These are phyloP conservation scores for Penicillium macrosclerotiorum DNA, from an alignment of 495 filamentous ascomycete genomes.

Conservation along the genomic window DNA sequence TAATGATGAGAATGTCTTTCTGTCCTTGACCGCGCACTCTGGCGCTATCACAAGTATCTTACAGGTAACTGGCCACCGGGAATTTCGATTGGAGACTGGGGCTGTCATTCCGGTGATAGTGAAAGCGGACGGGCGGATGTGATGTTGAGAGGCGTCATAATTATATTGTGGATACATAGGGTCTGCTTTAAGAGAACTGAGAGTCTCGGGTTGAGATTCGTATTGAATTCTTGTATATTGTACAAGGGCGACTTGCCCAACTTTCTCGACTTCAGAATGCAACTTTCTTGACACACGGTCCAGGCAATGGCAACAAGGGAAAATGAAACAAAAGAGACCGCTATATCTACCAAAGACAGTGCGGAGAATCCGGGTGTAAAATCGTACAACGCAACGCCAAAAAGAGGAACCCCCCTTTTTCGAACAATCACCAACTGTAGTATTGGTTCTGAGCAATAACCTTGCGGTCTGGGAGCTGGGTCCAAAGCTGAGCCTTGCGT, in stretches of 20 bases:
- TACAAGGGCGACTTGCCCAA: slow-evolving; percentile 26
- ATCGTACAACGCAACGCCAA: slow-evolving; percentile 29
- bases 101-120: slow-evolving; percentile 71
- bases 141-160: neutral
- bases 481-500: slow-evolving; percentile 72
- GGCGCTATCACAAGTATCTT: slow-evolving; percentile 64
- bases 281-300: slow-evolving; percentile 15
- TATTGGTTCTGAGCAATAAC: slow-evolving; percentile 71
- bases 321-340: slow-evolving; percentile 21
- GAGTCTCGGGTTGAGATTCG: slow-evolving; percentile 13
- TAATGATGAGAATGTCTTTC: slow-evolving; percentile 55
- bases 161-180: neutral
- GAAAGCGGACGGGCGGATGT: slow-evolving; percentile 41
- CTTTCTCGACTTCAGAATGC: slow-evolving; percentile 27
- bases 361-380: slow-evolving; percentile 19
- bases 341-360: slow-evolving; percentile 2
- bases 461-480: slow-evolving; percentile 71
- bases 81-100: slow-evolving; percentile 65
- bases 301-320: slow-evolving; percentile 8
- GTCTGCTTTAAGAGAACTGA: too few relatives aligned
- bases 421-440: slow-evolving; percentile 70
- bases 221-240: slow-evolving; percentile 24
- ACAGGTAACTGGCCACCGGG: slow-evolving; percentile 59
- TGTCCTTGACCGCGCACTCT: slow-evolving; percentile 72
- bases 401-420: slow-evolving; percentile 8